A percentile compares a stretch with the other conserved stretches of the same genome.
Evolutionary conservation across 1,284 basidiomycete genomes (phyloP).

Genomic region (Malassezia sympodialis): DNA sequence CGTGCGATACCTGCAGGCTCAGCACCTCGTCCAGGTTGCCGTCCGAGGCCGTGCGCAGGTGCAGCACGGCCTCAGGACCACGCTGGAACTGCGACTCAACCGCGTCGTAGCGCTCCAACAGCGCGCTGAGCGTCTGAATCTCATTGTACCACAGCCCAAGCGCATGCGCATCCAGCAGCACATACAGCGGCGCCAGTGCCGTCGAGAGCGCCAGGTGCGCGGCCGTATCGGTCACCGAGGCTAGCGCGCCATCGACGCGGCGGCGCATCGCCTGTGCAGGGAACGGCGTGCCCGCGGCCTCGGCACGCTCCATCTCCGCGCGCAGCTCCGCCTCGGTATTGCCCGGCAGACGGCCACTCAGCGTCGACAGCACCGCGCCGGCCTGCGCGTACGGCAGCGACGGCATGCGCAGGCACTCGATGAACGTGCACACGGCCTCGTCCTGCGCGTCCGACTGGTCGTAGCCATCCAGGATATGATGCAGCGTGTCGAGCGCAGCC

Average conservation of each 20-base stretch:
- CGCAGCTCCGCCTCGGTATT: constrained; percentile 68
- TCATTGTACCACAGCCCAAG: constrained; percentile 71
- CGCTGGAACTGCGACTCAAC: constrained; percentile 91
- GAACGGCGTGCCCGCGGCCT: constrained; percentile 69
- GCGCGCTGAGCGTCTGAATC: constrained; percentile 61
- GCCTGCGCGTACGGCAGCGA: constrained; percentile 84
- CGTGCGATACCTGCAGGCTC: constrained; percentile 80
- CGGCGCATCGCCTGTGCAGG: constrained; percentile 69
- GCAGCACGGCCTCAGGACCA: constrained; percentile 75
- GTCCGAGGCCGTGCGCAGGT: constrained; percentile 81
- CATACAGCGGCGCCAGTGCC: constrained; percentile 63
- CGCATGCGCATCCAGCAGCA: constrained; percentile 70
- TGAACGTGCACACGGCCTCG: constrained; percentile 68
- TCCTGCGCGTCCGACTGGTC: constrained; percentile 53
- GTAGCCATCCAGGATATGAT: constrained; percentile 60
- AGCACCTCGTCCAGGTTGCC: constrained; percentile 83
- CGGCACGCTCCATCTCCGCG: constrained; percentile 64
- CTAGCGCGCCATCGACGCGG: constrained; percentile 53
- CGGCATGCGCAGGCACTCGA: constrained; percentile 65
- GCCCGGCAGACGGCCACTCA: constrained; percentile 84
- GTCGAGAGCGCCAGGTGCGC: constrained; percentile 38
- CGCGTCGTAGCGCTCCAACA: constrained; percentile 65
- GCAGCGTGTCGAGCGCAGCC: constrained; percentile 66
- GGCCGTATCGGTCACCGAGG: constrained; percentile 17
- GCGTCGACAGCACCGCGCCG: constrained; percentile 69